Conservation (phyloP, 2,329 filamentous ascomycete species). For the Graphiopsis chlorocephala region DNA sequence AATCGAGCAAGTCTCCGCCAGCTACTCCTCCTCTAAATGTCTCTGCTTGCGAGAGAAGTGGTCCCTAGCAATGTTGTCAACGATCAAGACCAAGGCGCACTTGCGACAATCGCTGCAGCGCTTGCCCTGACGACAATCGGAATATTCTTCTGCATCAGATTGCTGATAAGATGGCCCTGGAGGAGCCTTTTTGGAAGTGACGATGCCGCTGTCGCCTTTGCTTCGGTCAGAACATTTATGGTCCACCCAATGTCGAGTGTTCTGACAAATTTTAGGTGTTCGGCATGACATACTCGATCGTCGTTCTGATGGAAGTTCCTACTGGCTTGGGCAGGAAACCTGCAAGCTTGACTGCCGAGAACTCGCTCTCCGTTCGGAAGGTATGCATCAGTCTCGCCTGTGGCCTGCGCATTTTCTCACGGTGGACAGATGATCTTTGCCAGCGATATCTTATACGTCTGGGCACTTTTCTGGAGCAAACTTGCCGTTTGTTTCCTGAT, state of each 20-base stretch:
- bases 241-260: background rate
- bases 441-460: conserved; percentile 4
- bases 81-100: background rate
- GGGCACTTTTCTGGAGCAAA: conserved; percentile 3
- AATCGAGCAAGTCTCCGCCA: background rate
- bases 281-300: background rate
- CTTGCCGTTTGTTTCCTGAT: conserved; percentile 6
- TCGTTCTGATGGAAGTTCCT: background rate
- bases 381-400: background rate
- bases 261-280: background rate
- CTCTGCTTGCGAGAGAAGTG: background rate
- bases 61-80: background rate
- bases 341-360: background rate
- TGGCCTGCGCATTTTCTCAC: background rate
- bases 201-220: background rate
- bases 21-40: background rate
- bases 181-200: conserved; percentile 8
- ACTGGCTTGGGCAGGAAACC: background rate
- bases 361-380: background rate
- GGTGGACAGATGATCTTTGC: background rate
- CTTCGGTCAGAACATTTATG: background rate
- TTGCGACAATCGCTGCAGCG: background rate
- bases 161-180: conserved; percentile 16
- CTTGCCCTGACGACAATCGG: background rate
- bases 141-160: conserved; percentile 1